Evolutionary conservation across 2,329 filamentous ascomycete species (phyloP), one percentile per base, ranked within the genome.

Genomic region (Alternaria sp.): DNA sequence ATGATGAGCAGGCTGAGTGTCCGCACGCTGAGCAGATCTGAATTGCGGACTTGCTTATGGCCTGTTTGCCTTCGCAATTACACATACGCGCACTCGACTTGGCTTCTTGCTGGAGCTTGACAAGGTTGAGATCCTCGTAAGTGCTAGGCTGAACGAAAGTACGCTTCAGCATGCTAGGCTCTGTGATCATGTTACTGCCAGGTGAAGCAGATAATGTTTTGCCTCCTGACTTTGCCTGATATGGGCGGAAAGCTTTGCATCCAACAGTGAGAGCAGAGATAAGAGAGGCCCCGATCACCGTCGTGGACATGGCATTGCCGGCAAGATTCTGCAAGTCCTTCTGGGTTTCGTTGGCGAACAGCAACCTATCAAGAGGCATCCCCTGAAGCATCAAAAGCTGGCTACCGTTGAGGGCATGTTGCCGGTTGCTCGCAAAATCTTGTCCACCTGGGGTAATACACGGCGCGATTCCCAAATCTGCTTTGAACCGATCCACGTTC

Each of bases 281-380:
- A 1, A 91, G 83, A 0, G 86, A 85, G 2, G 85, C 82, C 3
- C 88, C 89, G 9, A 93, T 87, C 1, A 93, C 89, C 0, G 91
- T 90, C 0, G 87, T 87, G 1, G 86, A 88, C 91, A 94, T 94
- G 0, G 91, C 91, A 73, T 95, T 94, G 0, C 91, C 91, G 2
- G 90, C 90, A 2, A 94, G 79, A 64, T 93, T 87, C 63, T 89
- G 87, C 3, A 92, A 80, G 18, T 93, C 76, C 1, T 72, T 62
- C 30, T 79, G 51, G 0, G 83, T 85, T 67, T 94, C 88, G 8
- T 84, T 84, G 0, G 86, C 88, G n/a, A 93, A 82, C 0, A 87
- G 79, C 11, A 94, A 79, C 49, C 84, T 83, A 54, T 88, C 79
- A 1, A 89, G 74, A 0, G 90, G 89, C 49, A 94, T 80, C 1